Evolutionary conservation across 345 rosid genomes (phyloP).

Genomic region (Murraya paniculata): DNA sequence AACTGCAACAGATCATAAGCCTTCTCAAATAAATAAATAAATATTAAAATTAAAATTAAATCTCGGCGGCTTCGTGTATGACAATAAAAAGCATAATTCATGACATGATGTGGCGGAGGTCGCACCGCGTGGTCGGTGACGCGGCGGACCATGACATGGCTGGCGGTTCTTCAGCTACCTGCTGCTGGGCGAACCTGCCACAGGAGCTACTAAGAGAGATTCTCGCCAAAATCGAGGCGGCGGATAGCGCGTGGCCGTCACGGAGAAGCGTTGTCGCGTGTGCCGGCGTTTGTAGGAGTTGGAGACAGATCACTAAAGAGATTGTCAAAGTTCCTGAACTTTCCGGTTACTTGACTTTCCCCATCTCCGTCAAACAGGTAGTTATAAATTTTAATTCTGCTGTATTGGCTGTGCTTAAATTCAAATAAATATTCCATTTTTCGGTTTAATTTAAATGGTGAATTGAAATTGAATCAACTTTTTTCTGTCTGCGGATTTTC

Average conservation of each 20-base stretch:
- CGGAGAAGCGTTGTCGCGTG: constrained; percentile 76
- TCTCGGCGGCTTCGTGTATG: constrained; percentile 22
- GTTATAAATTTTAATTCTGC: neutral
- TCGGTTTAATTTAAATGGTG: neutral
- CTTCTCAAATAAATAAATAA: neutral
- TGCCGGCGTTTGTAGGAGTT: constrained; percentile 75
- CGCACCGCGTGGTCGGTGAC: constrained; percentile 52
- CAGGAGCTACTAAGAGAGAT: constrained; percentile 75
- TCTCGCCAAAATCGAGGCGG: constrained; percentile 55
- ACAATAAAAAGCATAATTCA: constrained; percentile 47
- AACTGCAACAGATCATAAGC: neutral
- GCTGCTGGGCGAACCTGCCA: constrained; percentile 74
- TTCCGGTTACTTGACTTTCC: constrained; percentile 74
- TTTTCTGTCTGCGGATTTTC: neutral
- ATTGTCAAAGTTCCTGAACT: constrained; percentile 60
- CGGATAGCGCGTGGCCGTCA: constrained; percentile 67
- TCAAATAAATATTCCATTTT: neutral
- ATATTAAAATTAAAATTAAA: neutral
- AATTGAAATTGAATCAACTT: neutral
- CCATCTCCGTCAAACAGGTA: constrained; percentile 87
- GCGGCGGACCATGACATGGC: constrained; percentile 2
- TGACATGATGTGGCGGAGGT: constrained; percentile 46
- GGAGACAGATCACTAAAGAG: constrained; percentile 66
- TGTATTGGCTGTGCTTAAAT: neutral
- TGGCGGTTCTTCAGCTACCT: constrained; percentile 21